A percentile compares a stretch with the other conserved stretches of the same genome.
phyloP scores from a whole-genome alignment of 2,329 filamentous ascomycete genomes.

The Diaporthe australafricana region DNA sequence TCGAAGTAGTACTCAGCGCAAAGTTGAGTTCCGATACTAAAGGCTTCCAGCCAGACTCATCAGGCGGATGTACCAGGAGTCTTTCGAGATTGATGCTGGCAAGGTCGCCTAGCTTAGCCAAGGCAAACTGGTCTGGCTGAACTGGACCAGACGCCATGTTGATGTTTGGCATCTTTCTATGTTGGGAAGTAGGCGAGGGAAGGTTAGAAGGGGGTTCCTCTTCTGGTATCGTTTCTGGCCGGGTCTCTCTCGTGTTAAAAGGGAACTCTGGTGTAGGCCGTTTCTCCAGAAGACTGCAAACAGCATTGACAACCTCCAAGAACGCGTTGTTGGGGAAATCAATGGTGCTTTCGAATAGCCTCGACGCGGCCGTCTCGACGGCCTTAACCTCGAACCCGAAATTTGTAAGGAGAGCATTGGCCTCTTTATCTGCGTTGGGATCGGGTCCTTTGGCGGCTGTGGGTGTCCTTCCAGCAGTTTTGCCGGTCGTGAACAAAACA shows the following conservation, averaged over 20 bases:
- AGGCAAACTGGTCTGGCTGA: slow-evolving; percentile 74
- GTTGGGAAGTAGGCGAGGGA: slow-evolving; percentile 52
- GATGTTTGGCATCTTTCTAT: slow-evolving; percentile 59
- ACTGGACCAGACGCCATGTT: slow-evolving; percentile 61
- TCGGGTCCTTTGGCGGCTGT: slow-evolving; percentile 60
- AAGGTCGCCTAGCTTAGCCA: slow-evolving; percentile 80
- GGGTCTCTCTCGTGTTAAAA: slow-evolving; percentile 45
- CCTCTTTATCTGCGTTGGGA: slow-evolving; percentile 62
- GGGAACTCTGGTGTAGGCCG: slow-evolving; percentile 40
- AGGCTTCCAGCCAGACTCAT: slow-evolving; percentile 80
- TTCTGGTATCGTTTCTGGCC: slow-evolving; percentile 51
- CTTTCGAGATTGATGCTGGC: slow-evolving; percentile 81
- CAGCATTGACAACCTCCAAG: slow-evolving; percentile 77
- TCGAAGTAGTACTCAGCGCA: slow-evolving; percentile 59
- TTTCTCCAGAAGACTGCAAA: slow-evolving; percentile 76
- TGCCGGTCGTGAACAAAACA: slow-evolving; percentile 76
- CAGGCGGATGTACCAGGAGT: slow-evolving; percentile 74
- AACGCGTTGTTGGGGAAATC: slow-evolving; percentile 91
- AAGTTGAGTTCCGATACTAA: slow-evolving; percentile 68
- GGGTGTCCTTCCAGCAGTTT: slow-evolving; percentile 63
- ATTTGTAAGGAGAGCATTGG: slow-evolving; percentile 67
- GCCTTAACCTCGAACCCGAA: slow-evolving; percentile 86
- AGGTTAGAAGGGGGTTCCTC: slow-evolving; percentile 42
- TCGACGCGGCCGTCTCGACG: slow-evolving; percentile 86
- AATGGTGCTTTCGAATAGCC: slow-evolving; percentile 90